Conservation (phyloP, 2,329 filamentous ascomycete species). For the Fusarium sacchari region DNA sequence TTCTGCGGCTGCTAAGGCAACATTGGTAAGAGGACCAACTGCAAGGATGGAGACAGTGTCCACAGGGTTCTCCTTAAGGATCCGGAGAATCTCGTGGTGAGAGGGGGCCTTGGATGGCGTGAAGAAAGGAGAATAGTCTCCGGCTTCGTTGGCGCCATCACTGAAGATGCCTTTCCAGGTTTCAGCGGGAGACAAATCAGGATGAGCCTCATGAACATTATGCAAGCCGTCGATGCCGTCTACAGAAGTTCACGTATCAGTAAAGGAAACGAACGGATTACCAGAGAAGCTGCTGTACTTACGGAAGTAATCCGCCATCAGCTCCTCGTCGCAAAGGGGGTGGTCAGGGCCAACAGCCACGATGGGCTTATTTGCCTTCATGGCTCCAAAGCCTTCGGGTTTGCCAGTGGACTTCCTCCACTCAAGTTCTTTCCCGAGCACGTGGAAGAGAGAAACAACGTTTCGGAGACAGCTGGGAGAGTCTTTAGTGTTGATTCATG, state of each 20-base stretch:
- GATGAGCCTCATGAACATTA: constrained; percentile 78
- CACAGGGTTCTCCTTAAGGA: constrained; percentile 82
- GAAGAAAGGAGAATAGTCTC: constrained; percentile 70
- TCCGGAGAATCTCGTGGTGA: constrained; percentile 88
- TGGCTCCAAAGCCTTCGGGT: constrained; percentile 75
- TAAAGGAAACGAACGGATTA: neutral
- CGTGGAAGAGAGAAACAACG: constrained; percentile 88
- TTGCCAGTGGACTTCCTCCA: constrained; percentile 80
- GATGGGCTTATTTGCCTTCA: constrained; percentile 79
- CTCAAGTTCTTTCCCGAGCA: constrained; percentile 86
- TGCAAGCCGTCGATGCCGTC: constrained; percentile 82
- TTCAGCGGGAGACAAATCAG: constrained; percentile 78
- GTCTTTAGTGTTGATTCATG: neutral
- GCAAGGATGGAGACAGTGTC: constrained; percentile 91
- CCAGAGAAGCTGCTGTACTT: constrained; percentile 48
- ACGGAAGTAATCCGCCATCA: constrained; percentile 92
- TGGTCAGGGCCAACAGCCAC: constrained; percentile 89
- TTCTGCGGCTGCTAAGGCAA: constrained; percentile 86
- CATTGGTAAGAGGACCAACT: constrained; percentile 91
- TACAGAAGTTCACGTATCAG: constrained; percentile 48
- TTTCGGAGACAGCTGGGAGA: constrained; percentile 80
- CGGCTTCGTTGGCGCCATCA: constrained; percentile 50
- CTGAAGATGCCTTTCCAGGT: constrained; percentile 77
- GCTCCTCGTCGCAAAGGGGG: constrained; percentile 82
- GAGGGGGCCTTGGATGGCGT: constrained; percentile 77